Percentiles rank a stretch among this genome's conserved stretches.
phyloP scores from a whole-genome alignment of 139 green algal genomes.

The Micractinium sp. region DNA sequence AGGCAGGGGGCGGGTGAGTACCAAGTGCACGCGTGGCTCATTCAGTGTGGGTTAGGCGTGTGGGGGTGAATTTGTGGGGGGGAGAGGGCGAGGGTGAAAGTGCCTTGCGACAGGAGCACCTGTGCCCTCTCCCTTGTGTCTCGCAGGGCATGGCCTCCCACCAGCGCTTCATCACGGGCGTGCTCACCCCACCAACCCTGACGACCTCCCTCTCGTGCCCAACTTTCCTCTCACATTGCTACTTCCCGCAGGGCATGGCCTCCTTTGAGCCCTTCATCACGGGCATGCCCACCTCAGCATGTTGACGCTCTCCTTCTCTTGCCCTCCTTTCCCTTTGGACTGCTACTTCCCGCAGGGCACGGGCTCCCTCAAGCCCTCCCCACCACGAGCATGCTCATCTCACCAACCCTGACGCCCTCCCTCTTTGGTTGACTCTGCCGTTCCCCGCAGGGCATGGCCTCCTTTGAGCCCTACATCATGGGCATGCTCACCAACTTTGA shows the following conservation, averaged over 20 bases:
- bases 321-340: too few relatives aligned
- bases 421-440: neutral
- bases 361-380: neutral
- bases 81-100: neutral
- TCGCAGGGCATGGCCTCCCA: neutral
- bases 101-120: neutral
- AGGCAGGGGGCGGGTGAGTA: too few relatives aligned
- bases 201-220: neutral
- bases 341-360: slow-evolving; percentile 52
- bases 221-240: neutral
- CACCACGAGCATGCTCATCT: neutral
- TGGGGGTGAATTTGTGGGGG: neutral
- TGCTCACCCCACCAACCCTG: neutral
- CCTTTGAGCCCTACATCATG: slow-evolving; percentile 86
- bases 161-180: neutral
- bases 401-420: neutral
- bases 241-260: slow-evolving; percentile 52
- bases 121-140: neutral
- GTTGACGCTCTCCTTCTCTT: neutral
- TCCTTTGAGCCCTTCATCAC: neutral
- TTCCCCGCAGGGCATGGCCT: slow-evolving; percentile 59
- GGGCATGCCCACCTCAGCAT: neutral
- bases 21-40: too few relatives aligned
- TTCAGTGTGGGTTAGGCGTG: too few relatives aligned
- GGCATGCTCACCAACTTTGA: slow-evolving; percentile 93